Conservation (phyloP, 148 eudicot species). For the Vaccinium darrowii region DNA sequence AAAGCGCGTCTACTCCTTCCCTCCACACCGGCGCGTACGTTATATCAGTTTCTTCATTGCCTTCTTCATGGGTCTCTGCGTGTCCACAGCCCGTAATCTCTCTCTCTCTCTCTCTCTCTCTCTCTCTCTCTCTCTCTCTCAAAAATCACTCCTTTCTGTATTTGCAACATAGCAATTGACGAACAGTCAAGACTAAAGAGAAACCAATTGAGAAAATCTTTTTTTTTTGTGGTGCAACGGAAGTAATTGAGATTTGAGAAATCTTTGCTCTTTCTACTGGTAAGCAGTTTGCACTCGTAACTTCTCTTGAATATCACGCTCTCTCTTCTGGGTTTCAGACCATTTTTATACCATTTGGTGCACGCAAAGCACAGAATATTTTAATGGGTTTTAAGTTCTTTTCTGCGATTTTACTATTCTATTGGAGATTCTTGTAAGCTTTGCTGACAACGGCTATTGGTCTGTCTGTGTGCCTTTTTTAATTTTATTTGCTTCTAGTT, state of each 20-base stretch:
- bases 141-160: constrained; percentile 18
- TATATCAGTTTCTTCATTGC: neutral
- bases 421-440: constrained; percentile 6
- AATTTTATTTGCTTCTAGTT: neutral
- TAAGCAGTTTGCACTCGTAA: neutral
- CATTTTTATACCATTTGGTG: neutral
- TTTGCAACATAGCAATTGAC: neutral
- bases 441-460: neutral
- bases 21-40: constrained; percentile 3
- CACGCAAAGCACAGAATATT: neutral
- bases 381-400: neutral
- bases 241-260: no score
- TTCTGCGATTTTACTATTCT: constrained; percentile 3
- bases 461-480: neutral
- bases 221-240: no score
- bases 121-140: constrained; percentile 13
- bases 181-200: constrained; percentile 14
- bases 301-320: neutral
- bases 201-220: neutral
- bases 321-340: neutral
- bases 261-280: neutral
- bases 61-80: constrained; percentile 16
- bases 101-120: constrained; percentile 12
- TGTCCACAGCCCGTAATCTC: constrained; percentile 12
- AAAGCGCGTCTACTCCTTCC: neutral